Evolutionary conservation across 306 rosid species (phyloP).

Genomic region (Ceratonia siliqua): DNA sequence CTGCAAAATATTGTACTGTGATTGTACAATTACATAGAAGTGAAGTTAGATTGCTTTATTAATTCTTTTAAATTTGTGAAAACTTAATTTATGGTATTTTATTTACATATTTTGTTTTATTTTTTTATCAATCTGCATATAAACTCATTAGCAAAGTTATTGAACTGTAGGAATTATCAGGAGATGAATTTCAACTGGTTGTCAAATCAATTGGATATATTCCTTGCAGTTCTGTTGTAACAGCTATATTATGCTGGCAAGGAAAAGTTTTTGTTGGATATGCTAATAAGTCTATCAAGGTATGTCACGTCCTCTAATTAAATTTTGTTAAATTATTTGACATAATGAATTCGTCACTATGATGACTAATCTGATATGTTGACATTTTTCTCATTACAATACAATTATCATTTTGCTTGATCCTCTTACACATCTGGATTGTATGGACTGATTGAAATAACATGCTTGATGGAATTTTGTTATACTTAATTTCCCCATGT

Average conservation of each 20-base stretch:
- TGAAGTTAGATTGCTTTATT: neutral
- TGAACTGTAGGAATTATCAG: slow-evolving; percentile 68
- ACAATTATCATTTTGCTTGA: too few relatives aligned
- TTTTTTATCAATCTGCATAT: slow-evolving; percentile 15
- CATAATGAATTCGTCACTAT: neutral
- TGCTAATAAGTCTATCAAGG: slow-evolving; percentile 74
- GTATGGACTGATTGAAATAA: neutral
- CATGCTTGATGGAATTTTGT: slow-evolving; percentile 8
- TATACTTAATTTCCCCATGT: neutral
- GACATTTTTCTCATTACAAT: neutral
- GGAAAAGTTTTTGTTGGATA: slow-evolving; percentile 78
- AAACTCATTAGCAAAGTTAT: slow-evolving; percentile 9
- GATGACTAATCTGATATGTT: neutral
- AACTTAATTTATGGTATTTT: slow-evolving; percentile 12
- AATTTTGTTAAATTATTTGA: slow-evolving; percentile 9
- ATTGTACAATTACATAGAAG: slow-evolving; percentile 20
- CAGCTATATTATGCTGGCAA: slow-evolving; percentile 71
- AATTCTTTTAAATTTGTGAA: slow-evolving; percentile 13
- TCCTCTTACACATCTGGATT: too few relatives aligned
- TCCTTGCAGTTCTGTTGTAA: slow-evolving; percentile 57
- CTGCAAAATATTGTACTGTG: slow-evolving; percentile 15
- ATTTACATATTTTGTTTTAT: slow-evolving; percentile 15
- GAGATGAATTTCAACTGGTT: slow-evolving; percentile 66
- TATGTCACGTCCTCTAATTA: slow-evolving; percentile 30
- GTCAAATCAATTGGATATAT: slow-evolving; percentile 62